phyloP scores from a whole-genome alignment of 768 basidiomycete species.

The Favolaschia claudopus region DNA sequence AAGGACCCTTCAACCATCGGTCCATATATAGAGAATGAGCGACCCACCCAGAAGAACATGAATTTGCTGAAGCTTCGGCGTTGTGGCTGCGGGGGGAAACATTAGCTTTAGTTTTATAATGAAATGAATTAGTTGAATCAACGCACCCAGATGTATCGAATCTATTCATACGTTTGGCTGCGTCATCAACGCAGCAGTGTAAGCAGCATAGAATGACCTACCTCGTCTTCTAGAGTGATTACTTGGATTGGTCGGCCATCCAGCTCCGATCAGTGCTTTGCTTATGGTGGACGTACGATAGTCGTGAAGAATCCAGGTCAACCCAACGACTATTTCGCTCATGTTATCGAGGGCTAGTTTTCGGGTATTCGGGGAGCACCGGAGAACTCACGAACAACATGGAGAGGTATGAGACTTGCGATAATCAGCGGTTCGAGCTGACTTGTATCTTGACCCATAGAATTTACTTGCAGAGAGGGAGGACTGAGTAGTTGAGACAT shows the following conservation, averaged over 20 bases:
- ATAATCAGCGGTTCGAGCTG: background rate
- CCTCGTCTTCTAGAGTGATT: slow-evolving; percentile 40
- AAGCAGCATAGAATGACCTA: background rate
- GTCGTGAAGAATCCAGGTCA: slow-evolving; percentile 50
- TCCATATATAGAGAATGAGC: background rate
- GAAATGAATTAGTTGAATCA: background rate
- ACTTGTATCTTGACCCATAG: background rate
- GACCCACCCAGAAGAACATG: slow-evolving; percentile 51
- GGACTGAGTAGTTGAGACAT: too few species aligned
- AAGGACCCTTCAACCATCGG: background rate
- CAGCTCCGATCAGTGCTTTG: background rate
- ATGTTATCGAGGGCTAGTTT: background rate
- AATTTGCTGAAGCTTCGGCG: slow-evolving; percentile 42
- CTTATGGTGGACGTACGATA: slow-evolving; percentile 32
- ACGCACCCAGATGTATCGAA: slow-evolving; percentile 50
- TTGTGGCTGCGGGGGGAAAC: slow-evolving; percentile 37
- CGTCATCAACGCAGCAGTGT: background rate
- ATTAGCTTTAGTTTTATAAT: background rate
- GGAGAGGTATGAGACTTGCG: slow-evolving; percentile 13
- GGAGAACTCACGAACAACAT: slow-evolving; percentile 11
- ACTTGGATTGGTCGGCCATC: too few species aligned
- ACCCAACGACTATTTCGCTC: slow-evolving; percentile 33
- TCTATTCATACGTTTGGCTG: slow-evolving; percentile 35
- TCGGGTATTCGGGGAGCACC: background rate
- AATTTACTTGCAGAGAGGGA: too few species aligned